Evolutionary conservation across 768 basidiomycete species (phyloP).

Genomic region (Heimioporus sp.): DNA sequence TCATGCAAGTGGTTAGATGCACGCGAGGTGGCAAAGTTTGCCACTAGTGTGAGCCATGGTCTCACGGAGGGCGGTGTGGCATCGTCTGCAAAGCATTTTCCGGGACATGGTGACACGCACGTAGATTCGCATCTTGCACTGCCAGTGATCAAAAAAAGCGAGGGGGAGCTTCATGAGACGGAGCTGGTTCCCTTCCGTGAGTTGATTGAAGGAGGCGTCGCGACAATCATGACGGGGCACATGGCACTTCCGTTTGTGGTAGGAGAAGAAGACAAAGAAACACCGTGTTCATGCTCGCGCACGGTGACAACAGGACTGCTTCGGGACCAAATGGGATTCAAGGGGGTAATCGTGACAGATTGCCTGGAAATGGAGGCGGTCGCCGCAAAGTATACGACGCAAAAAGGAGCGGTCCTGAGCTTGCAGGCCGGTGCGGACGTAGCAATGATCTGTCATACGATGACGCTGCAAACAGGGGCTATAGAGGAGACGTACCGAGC

Average conservation of each 20-base stretch:
- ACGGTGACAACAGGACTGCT: constrained; percentile 52
- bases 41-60: constrained; percentile 46
- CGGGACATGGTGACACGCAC: constrained; percentile 72
- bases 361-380: constrained; percentile 79
- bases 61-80: constrained; percentile 50
- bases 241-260: constrained; percentile 64
- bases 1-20: constrained; percentile 51
- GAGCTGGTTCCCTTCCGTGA: constrained; percentile 61
- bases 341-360: constrained; percentile 67
- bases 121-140: constrained; percentile 69
- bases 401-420: constrained; percentile 50
- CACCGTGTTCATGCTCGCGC: constrained; percentile 58
- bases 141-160: constrained; percentile 55
- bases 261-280: constrained; percentile 38
- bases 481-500: constrained; percentile 52
- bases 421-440: constrained; percentile 66
- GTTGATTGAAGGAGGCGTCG: constrained; percentile 40
- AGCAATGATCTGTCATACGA: constrained; percentile 73
- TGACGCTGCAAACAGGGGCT: constrained; percentile 50
- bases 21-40: constrained; percentile 46
- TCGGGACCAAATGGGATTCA: constrained; percentile 48
- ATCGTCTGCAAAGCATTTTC: constrained; percentile 68
- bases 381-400: constrained; percentile 36
- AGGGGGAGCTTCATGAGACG: constrained; percentile 37
- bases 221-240: constrained; percentile 72